Percentiles rank a stretch among this genome's conserved stretches.
Evolutionary conservation across 2,329 filamentous ascomycete genomes (phyloP).

Genomic region (Lachnellula subtilissima): DNA sequence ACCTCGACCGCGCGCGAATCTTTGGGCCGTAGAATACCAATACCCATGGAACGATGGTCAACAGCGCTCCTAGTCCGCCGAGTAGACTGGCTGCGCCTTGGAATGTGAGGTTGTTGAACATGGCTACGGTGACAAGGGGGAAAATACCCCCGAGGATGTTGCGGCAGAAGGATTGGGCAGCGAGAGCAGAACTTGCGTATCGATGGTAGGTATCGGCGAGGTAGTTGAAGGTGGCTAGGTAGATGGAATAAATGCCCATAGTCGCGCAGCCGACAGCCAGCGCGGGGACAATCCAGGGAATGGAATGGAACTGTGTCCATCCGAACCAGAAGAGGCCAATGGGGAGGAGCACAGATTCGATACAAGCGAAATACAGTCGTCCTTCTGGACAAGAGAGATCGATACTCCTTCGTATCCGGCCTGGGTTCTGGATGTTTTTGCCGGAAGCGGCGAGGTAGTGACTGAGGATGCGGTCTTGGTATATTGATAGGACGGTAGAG

Average conservation of each 20-base stretch:
- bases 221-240: conserved; percentile 89
- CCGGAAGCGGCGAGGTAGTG: conserved; percentile 35
- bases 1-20: conserved; percentile 71
- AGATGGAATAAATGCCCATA: conserved; percentile 82
- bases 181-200: conserved; percentile 80
- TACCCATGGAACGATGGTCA: conserved; percentile 85
- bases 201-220: conserved; percentile 81
- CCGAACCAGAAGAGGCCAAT: conserved; percentile 69
- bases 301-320: conserved; percentile 57
- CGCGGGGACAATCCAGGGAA: conserved; percentile 69
- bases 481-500: conserved; percentile 64
- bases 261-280: conserved; percentile 70
- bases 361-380: conserved; percentile 76
- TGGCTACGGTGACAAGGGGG: conserved; percentile 66
- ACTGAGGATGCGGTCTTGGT: conserved; percentile 63
- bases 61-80: conserved; percentile 58
- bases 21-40: conserved; percentile 71
- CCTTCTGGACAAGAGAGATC: conserved; percentile 59
- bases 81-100: conserved; percentile 68
- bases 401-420: conserved; percentile 16
- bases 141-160: conserved; percentile 81
- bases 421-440: conserved; percentile 12
- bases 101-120: conserved; percentile 71
- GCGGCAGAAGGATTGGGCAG: conserved; percentile 79
- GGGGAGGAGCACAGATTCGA: conserved; percentile 70